A percentile compares a stretch with the other conserved stretches of the same genome.
These are phyloP conservation scores for Hericium coralloides DNA, from an alignment of 768 basidiomycete genomes.

Conservation along the genomic window DNA sequence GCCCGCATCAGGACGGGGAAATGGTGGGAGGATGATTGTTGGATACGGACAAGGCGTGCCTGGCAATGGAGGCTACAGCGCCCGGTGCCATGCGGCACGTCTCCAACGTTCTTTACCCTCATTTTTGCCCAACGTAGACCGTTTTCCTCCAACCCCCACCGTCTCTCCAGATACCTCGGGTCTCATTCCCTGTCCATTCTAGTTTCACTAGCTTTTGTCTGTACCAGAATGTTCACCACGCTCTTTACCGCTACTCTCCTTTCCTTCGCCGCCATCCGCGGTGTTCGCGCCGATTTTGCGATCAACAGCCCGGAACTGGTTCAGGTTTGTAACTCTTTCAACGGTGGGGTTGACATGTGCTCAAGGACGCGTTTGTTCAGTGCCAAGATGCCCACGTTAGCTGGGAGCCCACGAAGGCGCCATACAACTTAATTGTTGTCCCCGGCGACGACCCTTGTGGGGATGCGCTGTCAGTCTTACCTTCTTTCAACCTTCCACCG, in stretches of 20 bases:
- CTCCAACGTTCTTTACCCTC: neutral
- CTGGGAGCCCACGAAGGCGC: slow-evolving; percentile 39
- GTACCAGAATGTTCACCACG: slow-evolving; percentile 63
- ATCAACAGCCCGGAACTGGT: slow-evolving; percentile 41
- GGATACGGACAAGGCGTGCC: too few relatives aligned
- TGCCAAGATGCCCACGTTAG: slow-evolving; percentile 41
- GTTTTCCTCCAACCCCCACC: neutral
- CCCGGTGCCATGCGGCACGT: too few relatives aligned
- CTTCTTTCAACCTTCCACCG: neutral
- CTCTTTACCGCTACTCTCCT: slow-evolving; percentile 69
- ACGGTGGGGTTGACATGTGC: neutral
- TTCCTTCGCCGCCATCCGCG: slow-evolving; percentile 41
- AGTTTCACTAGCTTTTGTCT: slow-evolving; percentile 10
- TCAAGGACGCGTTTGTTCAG: slow-evolving; percentile 25
- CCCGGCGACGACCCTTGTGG: slow-evolving; percentile 47
- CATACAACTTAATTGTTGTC: slow-evolving; percentile 56
- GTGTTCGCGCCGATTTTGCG: slow-evolving; percentile 44
- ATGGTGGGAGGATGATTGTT: too few relatives aligned
- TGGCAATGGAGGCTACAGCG: too few relatives aligned
- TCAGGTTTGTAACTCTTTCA: slow-evolving; percentile 33
- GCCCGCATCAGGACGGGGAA: neutral
- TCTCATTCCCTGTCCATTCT: slow-evolving; percentile 17
- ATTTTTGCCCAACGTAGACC: slow-evolving; percentile 3
- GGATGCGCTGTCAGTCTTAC: slow-evolving; percentile 40
- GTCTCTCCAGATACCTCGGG: neutral